Conservation (phyloP, 441 rosid species). For the Adansonia madagascariensis region DNA sequence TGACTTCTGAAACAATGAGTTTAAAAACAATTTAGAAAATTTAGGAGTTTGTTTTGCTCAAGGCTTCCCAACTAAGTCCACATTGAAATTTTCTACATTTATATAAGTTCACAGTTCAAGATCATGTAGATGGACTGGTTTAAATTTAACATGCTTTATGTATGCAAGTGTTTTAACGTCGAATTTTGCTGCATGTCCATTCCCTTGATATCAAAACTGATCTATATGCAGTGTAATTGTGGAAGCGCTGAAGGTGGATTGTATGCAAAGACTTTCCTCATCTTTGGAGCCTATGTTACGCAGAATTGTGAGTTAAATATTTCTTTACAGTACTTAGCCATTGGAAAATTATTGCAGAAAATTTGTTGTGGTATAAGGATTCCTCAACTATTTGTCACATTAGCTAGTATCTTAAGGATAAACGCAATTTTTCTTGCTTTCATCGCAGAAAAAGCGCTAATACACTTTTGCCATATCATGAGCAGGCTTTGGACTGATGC, state of each 20-base stretch:
- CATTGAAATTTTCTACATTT: not conserved
- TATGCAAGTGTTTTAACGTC: not conserved
- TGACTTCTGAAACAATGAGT: too few relatives aligned
- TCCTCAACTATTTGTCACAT: not conserved
- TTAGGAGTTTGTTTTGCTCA: not conserved
- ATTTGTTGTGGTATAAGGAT: too few relatives aligned
- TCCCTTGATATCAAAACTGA: constrained; percentile 30
- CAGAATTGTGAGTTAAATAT: constrained; percentile 65
- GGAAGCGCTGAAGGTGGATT: constrained; percentile 97
- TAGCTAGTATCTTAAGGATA: not conserved
- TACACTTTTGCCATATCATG: not conserved
- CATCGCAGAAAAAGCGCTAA: too few relatives aligned
- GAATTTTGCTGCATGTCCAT: constrained; percentile 15
- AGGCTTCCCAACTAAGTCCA: not conserved
- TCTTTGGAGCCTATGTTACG: constrained; percentile 98
- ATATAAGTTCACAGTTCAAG: constrained; percentile 7
- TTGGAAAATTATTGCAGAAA: too few relatives aligned
- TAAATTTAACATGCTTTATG: constrained; percentile 8
- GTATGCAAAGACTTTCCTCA: constrained; percentile 92
- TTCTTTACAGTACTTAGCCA: too few relatives aligned
- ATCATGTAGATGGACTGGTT: not conserved
- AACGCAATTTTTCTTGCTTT: not conserved
- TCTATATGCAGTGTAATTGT: constrained; percentile 77
- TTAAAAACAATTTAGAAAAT: not conserved
- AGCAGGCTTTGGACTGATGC: constrained; percentile 26